A percentile compares a stretch with the other conserved stretches of the same genome.
These are phyloP conservation scores for Dissophora ornata DNA, from an alignment of 192 early-diverging fungal genomes.

Conservation along the genomic window DNA sequence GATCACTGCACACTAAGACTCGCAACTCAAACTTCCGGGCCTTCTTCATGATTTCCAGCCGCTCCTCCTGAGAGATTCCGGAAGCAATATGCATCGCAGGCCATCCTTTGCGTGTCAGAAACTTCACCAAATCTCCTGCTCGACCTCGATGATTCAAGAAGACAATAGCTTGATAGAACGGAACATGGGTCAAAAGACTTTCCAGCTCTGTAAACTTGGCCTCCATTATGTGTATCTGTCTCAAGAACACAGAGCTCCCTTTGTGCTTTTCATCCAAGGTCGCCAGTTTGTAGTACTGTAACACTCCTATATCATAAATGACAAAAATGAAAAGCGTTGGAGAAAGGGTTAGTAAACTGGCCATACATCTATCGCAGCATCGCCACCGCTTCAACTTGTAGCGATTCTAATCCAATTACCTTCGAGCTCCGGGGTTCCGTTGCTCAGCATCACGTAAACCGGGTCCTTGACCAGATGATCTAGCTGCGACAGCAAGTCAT, in stretches of 20 bases:
- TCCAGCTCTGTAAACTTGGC: slow-evolving; percentile 61
- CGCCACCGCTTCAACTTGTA: too few relatives aligned
- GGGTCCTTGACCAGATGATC: slow-evolving; percentile 58
- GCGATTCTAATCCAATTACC: slow-evolving; percentile 56
- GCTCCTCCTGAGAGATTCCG: slow-evolving; percentile 57
- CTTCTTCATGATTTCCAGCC: slow-evolving; percentile 63
- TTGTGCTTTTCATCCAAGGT: slow-evolving; percentile 19
- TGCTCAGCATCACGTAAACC: slow-evolving; percentile 60
- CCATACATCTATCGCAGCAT: too few relatives aligned
- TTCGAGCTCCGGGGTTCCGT: slow-evolving; percentile 61
- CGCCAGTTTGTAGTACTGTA: slow-evolving; percentile 60
- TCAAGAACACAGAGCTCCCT: slow-evolving; percentile 27
- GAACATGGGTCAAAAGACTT: slow-evolving; percentile 56
- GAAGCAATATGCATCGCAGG: slow-evolving; percentile 61
- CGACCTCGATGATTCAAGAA: slow-evolving; percentile 67
- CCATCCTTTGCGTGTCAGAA: slow-evolving; percentile 63
- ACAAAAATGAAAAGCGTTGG: background rate
- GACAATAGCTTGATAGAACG: slow-evolving; percentile 72
- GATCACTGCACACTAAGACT: slow-evolving; percentile 69
- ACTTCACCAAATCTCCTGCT: slow-evolving; percentile 60
- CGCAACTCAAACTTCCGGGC: slow-evolving; percentile 65
- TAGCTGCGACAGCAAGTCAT: slow-evolving; percentile 53
- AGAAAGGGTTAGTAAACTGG: too few relatives aligned
- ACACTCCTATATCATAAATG: slow-evolving; percentile 54
- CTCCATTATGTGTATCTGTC: slow-evolving; percentile 51